Percentiles rank a stretch among this genome's conserved stretches.
Evolutionary conservation across 441 rosid species (phyloP).

Genomic region (Syzygium malaccense): DNA sequence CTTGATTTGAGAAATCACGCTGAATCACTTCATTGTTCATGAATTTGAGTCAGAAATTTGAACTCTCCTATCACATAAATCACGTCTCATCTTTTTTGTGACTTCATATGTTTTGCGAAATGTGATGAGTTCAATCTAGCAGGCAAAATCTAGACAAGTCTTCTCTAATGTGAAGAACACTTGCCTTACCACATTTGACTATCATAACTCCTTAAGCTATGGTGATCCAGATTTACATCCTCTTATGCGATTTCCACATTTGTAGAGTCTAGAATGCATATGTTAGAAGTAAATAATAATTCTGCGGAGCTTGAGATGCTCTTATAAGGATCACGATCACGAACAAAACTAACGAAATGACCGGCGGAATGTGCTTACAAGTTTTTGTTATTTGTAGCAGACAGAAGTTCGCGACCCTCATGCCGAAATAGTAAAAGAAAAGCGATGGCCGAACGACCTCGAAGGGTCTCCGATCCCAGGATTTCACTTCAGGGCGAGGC

Average conservation of each 20-base stretch:
- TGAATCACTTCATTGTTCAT: background rate
- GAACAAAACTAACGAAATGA: background rate
- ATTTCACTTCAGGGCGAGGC: constrained; percentile 19
- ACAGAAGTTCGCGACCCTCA: background rate
- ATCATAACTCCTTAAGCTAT: too few species aligned
- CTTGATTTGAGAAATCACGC: background rate
- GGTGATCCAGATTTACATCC: too few species aligned
- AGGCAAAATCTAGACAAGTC: too few species aligned
- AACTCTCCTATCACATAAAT: too few species aligned
- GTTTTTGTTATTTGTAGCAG: background rate
- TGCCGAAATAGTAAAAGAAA: background rate
- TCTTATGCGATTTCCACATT: background rate
- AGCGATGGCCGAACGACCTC: background rate
- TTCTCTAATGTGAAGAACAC: too few species aligned
- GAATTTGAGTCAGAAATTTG: background rate
- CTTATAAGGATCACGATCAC: background rate
- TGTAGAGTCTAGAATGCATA: background rate
- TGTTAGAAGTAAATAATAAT: background rate
- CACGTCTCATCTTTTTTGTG: too few species aligned
- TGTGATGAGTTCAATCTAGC: too few species aligned
- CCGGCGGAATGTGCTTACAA: background rate
- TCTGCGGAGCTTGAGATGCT: background rate
- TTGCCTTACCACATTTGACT: too few species aligned
- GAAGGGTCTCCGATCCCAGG: background rate
- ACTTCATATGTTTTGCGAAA: too few species aligned